Evolutionary conservation across 768 basidiomycete species (phyloP).

Genomic region (Macrocybe gigantea): DNA sequence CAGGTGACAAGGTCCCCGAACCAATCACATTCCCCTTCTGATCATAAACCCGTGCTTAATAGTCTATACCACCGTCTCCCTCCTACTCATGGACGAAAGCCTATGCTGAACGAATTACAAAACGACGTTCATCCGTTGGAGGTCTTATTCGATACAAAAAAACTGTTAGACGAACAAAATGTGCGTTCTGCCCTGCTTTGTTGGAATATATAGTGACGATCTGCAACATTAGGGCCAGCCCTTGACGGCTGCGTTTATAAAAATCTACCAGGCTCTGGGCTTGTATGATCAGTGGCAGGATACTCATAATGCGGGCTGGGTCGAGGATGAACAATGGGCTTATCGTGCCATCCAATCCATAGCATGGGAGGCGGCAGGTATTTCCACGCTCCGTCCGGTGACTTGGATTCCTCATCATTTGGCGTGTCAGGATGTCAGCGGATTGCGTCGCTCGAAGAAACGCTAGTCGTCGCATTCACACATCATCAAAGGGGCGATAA

Average conservation of each 20-base stretch:
- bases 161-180: slow-evolving; percentile 62
- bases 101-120: slow-evolving; percentile 66
- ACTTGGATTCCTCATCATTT: slow-evolving; percentile 4
- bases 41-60: slow-evolving; percentile 3
- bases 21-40: slow-evolving; percentile 1
- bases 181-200: slow-evolving; percentile 27
- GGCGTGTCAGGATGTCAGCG: slow-evolving; percentile 51
- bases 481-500: slow-evolving; percentile 53
- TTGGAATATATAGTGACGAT: not conserved
- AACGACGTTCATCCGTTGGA: slow-evolving; percentile 72
- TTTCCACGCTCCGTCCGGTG: slow-evolving; percentile 5
- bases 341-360: slow-evolving; percentile 71
- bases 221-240: slow-evolving; percentile 54
- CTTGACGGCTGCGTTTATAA: slow-evolving; percentile 60
- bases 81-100: slow-evolving; percentile 38
- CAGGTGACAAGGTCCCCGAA: slow-evolving; percentile 36
- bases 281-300: slow-evolving; percentile 72
- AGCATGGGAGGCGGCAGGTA: slow-evolving; percentile 69
- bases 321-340: slow-evolving; percentile 61
- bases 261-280: slow-evolving; percentile 58
- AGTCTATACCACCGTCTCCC: slow-evolving; percentile 75
- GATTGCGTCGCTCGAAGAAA: slow-evolving; percentile 62
- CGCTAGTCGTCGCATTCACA: slow-evolving; percentile 63
- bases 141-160: slow-evolving; percentile 70
- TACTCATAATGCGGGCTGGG: slow-evolving; percentile 38